These are phyloP conservation scores for Lachancea sp. DNA, from an alignment of 805 yeast species.

Conservation along the genomic window DNA sequence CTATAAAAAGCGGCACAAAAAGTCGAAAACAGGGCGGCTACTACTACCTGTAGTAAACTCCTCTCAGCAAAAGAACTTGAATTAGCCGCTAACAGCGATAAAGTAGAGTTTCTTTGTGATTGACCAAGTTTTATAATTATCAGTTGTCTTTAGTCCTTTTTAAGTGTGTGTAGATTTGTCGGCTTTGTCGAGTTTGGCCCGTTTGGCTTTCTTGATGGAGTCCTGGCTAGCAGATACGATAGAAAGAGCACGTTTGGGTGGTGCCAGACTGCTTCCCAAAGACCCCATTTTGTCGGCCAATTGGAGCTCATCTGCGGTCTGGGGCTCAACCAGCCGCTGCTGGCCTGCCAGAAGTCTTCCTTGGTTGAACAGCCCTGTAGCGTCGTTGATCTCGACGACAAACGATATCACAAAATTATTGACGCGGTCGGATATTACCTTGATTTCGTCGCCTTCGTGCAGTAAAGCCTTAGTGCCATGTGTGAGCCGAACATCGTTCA, in stretches of 20 bases:
- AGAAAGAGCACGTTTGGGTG: constrained; percentile 22
- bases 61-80: too few species aligned
- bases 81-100: too few species aligned
- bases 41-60: too few species aligned
- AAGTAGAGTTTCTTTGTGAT: too few species aligned
- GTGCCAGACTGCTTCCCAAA: constrained; percentile 8
- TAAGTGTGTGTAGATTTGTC: constrained; percentile 12
- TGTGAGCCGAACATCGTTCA: constrained; percentile 54
- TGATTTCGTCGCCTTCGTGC: constrained; percentile 58
- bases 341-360: constrained; percentile 30
- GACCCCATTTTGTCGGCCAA: constrained; percentile 18
- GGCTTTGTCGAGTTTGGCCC: constrained; percentile 29
- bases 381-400: constrained; percentile 46
- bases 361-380: constrained; percentile 56
- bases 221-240: constrained; percentile 24
- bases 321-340: constrained; percentile 15
- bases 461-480: constrained; percentile 57
- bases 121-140: too few species aligned
- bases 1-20: background rate
- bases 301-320: constrained; percentile 23
- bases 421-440: constrained; percentile 56
- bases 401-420: constrained; percentile 49
- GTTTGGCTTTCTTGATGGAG: constrained; percentile 25
- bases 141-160: too few species aligned
- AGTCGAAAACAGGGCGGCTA: too few species aligned